Conservation (phyloP, 163 green algal genomes). For the Volvox carteri region DNA sequence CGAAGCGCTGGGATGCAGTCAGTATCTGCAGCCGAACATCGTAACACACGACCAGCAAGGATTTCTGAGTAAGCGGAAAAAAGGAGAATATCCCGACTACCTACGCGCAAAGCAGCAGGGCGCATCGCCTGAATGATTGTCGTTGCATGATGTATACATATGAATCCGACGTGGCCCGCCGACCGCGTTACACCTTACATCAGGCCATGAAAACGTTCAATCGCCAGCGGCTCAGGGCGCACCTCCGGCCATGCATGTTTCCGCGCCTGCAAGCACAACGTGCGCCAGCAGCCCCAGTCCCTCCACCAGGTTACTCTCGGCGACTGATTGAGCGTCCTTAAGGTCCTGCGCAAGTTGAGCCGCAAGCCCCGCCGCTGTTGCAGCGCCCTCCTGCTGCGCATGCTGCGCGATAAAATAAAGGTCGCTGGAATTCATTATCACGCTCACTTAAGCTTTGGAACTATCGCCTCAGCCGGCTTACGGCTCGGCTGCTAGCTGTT, state of each 20-base stretch:
- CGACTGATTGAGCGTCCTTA: not conserved
- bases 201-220: not conserved
- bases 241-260: not conserved
- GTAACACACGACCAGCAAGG: not conserved
- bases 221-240: not conserved
- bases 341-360: not conserved
- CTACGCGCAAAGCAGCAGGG: too few relatives aligned
- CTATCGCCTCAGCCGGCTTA: not conserved
- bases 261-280: not conserved
- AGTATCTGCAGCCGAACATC: not conserved
- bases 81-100: not conserved
- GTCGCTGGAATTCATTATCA: not conserved
- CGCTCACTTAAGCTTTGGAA: not conserved
- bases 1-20: not conserved
- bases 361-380: not conserved
- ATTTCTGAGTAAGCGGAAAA: not conserved
- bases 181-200: not conserved
- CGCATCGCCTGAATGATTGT: not conserved
- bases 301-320: not conserved
- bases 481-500: too few relatives aligned
- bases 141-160: not conserved
- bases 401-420: not conserved
- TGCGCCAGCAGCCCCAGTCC: constrained; percentile 21
- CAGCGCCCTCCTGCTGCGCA: not conserved
- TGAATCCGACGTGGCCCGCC: too few relatives aligned